Evolutionary conservation across 2,329 filamentous ascomycete genomes (phyloP).

Genomic region (Calonectria leucothoes): DNA sequence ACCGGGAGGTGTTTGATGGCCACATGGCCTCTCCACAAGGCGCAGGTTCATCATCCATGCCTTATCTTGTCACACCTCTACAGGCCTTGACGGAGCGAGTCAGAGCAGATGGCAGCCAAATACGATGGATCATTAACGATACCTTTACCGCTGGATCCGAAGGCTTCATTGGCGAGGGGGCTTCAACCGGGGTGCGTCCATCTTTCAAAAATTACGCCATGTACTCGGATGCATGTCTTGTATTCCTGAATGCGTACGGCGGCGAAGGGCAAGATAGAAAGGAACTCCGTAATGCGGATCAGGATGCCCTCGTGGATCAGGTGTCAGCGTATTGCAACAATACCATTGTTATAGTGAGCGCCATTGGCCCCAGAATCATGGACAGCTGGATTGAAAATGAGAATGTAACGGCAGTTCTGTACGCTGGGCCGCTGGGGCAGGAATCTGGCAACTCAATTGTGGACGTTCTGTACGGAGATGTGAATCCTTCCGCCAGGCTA

Average conservation of each 20-base stretch:
- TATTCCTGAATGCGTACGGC: slow-evolving; percentile 77
- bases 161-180: not conserved
- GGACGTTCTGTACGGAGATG: not conserved
- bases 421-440: slow-evolving; percentile 76
- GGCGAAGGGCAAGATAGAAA: slow-evolving; percentile 79
- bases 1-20: slow-evolving; percentile 5
- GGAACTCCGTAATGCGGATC: slow-evolving; percentile 65
- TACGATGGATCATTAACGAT: not conserved
- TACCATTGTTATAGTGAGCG: slow-evolving; percentile 74
- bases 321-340: slow-evolving; percentile 54
- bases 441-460: slow-evolving; percentile 48
- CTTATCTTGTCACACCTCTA: slow-evolving; percentile 66
- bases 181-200: not conserved
- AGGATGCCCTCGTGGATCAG: slow-evolving; percentile 69
- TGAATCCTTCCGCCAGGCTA: not conserved
- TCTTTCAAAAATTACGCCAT: not conserved
- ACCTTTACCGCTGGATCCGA: not conserved
- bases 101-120: slow-evolving; percentile 44
- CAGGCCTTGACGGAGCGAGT: slow-evolving; percentile 61
- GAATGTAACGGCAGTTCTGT: slow-evolving; percentile 69
- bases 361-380: slow-evolving; percentile 72
- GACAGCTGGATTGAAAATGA: slow-evolving; percentile 54
- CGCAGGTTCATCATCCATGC: slow-evolving; percentile 54
- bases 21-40: slow-evolving; percentile 66
- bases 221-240: slow-evolving; percentile 54